Conservation (phyloP, 495 filamentous ascomycete species). For the Xylaria bambusicola region DNA sequence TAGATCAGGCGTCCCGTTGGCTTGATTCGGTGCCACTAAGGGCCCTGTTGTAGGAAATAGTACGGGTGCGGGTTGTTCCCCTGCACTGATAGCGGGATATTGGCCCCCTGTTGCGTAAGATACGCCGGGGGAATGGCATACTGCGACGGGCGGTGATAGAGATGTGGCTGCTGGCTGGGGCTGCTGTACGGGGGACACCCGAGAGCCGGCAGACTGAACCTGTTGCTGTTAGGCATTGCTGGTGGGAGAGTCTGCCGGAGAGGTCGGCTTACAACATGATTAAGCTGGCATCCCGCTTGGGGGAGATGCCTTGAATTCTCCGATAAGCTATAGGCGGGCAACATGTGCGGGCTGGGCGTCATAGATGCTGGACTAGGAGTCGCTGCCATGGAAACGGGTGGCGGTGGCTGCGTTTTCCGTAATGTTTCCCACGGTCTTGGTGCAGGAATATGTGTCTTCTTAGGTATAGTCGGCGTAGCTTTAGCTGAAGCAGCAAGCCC, state of each 20-base stretch:
- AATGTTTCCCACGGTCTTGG: constrained; percentile 35
- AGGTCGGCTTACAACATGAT: constrained; percentile 39
- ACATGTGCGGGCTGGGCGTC: constrained; percentile 1
- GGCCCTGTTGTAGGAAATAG: constrained; percentile 5
- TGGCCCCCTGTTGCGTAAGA: not conserved
- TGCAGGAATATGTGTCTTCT: constrained; percentile 30
- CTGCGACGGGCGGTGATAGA: constrained; percentile 11
- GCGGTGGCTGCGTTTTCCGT: constrained; percentile 24
- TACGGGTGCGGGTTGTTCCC: constrained; percentile 1
- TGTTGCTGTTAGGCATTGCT: constrained; percentile 36
- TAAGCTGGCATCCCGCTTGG: constrained; percentile 27
- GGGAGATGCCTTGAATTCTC: constrained; percentile 23
- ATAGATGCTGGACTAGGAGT: not conserved
- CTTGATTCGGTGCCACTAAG: constrained; percentile 13
- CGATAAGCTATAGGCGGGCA: constrained; percentile 1
- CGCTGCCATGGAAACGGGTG: constrained; percentile 1
- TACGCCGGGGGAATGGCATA: not conserved
- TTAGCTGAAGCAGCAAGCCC: constrained; percentile 15
- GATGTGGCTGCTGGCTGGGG: constrained; percentile 11
- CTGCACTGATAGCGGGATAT: constrained; percentile 5
- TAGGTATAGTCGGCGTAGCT: constrained; percentile 7
- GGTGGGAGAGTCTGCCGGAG: constrained; percentile 30
- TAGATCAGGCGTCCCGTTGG: constrained; percentile 26
- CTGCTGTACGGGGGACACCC: constrained; percentile 18
- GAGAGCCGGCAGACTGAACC: constrained; percentile 24